Base-by-base conservation (phyloP, 2,329 filamentous ascomycete genomes). In the Niveomyces coronatus region DNA sequence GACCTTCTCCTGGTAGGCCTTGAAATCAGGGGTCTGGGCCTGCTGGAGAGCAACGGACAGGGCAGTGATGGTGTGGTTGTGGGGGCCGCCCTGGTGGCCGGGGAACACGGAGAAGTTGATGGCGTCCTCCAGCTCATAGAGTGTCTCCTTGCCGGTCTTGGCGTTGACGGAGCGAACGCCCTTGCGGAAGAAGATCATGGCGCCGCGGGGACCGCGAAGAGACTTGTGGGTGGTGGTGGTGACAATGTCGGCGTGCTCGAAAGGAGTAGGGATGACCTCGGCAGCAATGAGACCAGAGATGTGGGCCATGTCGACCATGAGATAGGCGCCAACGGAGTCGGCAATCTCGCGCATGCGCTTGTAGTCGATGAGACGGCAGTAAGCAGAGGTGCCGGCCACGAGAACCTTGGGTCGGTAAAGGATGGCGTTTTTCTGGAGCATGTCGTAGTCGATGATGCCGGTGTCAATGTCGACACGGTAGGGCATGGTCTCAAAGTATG, bases 121-220 rank as follows among this genome's bases (percentile, higher is more conserved):
- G 40, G 87, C 85, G 52, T 80, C 77, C 71, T 98, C 91, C 23
- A 98, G 77, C 56, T 98, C 87, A 62, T 95, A 98, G 53, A 88
- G 70, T 36, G 74, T 82, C 70, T 89, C 76, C 68, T 94, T 89
- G 55, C 87, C 87, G 44, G 83, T 80, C 76, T 95, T 95, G 64
- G 83, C 70, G 58, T 96, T 85, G 39, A 82, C 82, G 55, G 82
- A 86, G 56, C 89, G 84, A 45, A 95, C 81, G 47, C 91, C 91
- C 72, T 94, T 95, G 65, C 91, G 85, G 80, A 88, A 98, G 78
- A 98, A 98, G 69, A 98, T 98, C 91, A 98, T 98, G 60, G 91
- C 91, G 56, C 91, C 91, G 61, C 91, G 86, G 43, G 91, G 91
- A 43, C 91, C 91, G 65, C 91, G 87, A 51, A 98, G 83, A 40